A percentile compares a stretch with the other conserved stretches of the same genome.
phyloP scores from a whole-genome alignment of 1,284 basidiomycete genomes.

The Veloporphyrellus conicus region DNA sequence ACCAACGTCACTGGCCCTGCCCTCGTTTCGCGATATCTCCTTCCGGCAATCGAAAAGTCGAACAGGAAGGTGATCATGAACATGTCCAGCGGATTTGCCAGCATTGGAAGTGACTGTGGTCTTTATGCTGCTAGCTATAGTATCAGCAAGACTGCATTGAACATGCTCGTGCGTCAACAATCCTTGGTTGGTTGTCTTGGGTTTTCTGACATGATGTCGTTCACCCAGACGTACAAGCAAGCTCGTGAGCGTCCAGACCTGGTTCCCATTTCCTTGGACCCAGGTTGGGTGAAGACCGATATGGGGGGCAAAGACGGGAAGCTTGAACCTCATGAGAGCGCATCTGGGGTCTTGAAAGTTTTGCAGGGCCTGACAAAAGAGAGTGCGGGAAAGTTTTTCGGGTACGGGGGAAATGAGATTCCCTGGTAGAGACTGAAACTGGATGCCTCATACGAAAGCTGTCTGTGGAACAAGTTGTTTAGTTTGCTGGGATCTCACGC shows the following conservation, averaged over 20 bases:
- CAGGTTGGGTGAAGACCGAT: conserved; percentile 38
- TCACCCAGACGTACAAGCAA: conserved; percentile 35
- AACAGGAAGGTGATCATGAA: conserved; percentile 37
- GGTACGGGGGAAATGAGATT: conserved; percentile 8
- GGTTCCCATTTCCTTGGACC: conserved; percentile 30
- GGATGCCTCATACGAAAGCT: too few species aligned
- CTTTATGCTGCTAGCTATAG: conserved; percentile 25
- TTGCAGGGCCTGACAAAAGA: conserved; percentile 3
- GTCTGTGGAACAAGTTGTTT: too few species aligned
- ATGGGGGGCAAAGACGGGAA: too few species aligned
- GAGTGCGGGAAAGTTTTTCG: conserved; percentile 13
- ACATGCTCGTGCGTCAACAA: conserved; percentile 36
- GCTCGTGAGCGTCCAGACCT: conserved; percentile 30
- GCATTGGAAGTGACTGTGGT: conserved; percentile 32
- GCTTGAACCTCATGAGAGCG: conserved; percentile 13
- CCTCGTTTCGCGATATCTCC: conserved; percentile 33
- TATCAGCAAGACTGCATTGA: conserved; percentile 36
- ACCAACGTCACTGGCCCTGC: conserved; percentile 39
- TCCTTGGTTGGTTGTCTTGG: neutral
- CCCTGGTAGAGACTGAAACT: too few species aligned
- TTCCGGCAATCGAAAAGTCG: conserved; percentile 36
- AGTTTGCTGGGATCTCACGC: too few species aligned
- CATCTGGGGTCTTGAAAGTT: conserved; percentile 10
- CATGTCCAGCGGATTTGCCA: conserved; percentile 35
- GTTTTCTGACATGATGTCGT: neutral